Conservation (phyloP, 2,329 filamentous ascomycete species). For the Aspergillus sp. region DNA sequence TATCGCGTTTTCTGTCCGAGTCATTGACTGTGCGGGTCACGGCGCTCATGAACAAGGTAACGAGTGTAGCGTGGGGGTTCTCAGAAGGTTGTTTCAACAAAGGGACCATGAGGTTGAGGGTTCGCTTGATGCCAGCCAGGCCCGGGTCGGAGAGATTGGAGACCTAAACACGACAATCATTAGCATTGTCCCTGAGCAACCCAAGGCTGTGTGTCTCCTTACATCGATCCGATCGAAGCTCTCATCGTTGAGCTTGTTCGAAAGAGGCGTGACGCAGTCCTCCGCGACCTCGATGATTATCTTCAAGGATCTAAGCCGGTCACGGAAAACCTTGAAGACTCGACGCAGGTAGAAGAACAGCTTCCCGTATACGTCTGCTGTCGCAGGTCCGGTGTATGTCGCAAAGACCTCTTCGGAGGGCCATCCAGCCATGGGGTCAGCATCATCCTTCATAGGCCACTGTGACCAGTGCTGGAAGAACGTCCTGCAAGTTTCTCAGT, state of each 20-base stretch:
- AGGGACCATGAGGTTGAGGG: constrained; percentile 28
- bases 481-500: constrained; percentile 26
- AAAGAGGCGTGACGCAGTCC: constrained; percentile 24
- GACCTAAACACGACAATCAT: constrained; percentile 24
- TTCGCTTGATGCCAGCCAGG: constrained; percentile 32
- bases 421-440: constrained; percentile 43
- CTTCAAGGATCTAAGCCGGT: constrained; percentile 15
- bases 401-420: constrained; percentile 23
- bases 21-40: constrained; percentile 11
- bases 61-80: constrained; percentile 43
- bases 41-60: constrained; percentile 46
- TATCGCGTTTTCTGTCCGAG: too few species aligned
- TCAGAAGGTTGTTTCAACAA: constrained; percentile 32
- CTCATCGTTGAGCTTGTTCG: constrained; percentile 8
- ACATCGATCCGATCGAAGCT: constrained; percentile 44
- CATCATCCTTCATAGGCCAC: constrained; percentile 42
- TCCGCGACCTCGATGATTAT: too few species aligned
- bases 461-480: constrained; percentile 41
- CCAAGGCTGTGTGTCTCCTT: neutral
- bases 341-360: constrained; percentile 36
- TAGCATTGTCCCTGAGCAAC: neutral
- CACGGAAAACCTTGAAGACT: constrained; percentile 32
- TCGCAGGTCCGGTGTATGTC: constrained; percentile 22
- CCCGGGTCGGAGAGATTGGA: constrained; percentile 42
- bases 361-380: constrained; percentile 41